Percentiles rank a stretch among this genome's conserved stretches.
These are phyloP conservation scores for Pyrenophora tritici-repentis DNA, from an alignment of 2,329 filamentous ascomycete genomes.

Conservation along the genomic window DNA sequence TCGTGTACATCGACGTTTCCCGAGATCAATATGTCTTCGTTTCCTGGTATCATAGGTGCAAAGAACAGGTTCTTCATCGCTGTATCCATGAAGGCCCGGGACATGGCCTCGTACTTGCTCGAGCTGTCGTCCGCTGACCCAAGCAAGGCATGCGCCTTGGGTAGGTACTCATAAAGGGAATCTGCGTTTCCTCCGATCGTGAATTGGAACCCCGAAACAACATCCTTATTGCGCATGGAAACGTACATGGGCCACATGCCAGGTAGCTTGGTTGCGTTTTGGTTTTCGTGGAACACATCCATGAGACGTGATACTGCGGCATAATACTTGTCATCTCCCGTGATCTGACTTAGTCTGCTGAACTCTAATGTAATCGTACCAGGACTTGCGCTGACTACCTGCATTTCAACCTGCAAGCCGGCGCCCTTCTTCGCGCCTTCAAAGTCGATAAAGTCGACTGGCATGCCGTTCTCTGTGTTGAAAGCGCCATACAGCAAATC, in stretches of 20 bases:
- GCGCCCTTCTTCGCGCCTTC: conserved; percentile 39
- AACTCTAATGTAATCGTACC: conserved; percentile 52
- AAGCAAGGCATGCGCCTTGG: conserved; percentile 42
- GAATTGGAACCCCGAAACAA: conserved; percentile 39
- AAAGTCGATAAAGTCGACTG: conserved; percentile 51
- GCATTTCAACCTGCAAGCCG: conserved; percentile 44
- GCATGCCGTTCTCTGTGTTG: conserved; percentile 53
- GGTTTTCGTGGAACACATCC: conserved; percentile 35
- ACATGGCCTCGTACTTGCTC: conserved; percentile 61
- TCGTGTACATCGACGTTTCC: conserved; percentile 42
- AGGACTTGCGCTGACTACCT: conserved; percentile 53
- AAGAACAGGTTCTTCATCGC: conserved; percentile 56
- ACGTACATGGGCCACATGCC: conserved; percentile 49
- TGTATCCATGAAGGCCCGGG: conserved; percentile 50
- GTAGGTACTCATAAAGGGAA: conserved; percentile 47
- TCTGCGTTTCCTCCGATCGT: conserved; percentile 46
- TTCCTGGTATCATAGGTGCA: conserved; percentile 49
- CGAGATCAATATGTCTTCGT: conserved; percentile 36
- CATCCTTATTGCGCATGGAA: conserved; percentile 36
- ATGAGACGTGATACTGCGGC: conserved; percentile 44
- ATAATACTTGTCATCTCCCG: conserved; percentile 44
- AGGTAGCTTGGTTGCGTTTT: conserved; percentile 41
- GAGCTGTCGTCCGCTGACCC: conserved; percentile 53
- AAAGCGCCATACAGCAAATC: conserved; percentile 55
- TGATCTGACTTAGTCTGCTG: conserved; percentile 46